Conservation (phyloP, 352 stramenopile species). For the Phytopythium helicoides region DNA sequence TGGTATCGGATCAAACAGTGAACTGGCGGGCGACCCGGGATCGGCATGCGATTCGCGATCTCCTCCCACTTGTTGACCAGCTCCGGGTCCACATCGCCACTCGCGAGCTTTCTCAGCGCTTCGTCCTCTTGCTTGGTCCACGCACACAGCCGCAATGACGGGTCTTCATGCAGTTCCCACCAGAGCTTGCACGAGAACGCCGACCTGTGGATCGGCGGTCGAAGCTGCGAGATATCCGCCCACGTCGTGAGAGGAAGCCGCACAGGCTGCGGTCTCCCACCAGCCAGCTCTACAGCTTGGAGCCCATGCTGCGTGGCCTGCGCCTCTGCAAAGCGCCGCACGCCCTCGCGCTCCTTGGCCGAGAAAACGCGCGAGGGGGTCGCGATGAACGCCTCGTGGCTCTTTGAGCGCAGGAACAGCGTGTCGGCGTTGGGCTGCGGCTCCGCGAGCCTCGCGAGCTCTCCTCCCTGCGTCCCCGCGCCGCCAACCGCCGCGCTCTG, state of each 20-base stretch:
- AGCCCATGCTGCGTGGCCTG: too few relatives aligned
- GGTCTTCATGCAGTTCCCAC: slow-evolving; percentile 68
- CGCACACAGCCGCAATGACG: slow-evolving; percentile 39
- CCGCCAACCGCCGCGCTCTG: too few relatives aligned
- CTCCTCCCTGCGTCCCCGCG: too few relatives aligned
- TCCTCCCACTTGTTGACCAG: slow-evolving; percentile 50
- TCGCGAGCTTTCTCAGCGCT: slow-evolving; percentile 34
- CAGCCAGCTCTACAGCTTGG: neutral
- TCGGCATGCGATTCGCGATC: slow-evolving; percentile 47
- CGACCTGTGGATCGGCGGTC: slow-evolving; percentile 46
- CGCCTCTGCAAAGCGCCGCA: slow-evolving; percentile 37
- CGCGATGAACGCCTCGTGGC: slow-evolving; percentile 60
- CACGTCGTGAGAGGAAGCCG: slow-evolving; percentile 42
- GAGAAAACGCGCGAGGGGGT: slow-evolving; percentile 46
- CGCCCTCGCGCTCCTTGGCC: slow-evolving; percentile 50
- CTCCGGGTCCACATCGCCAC: slow-evolving; percentile 27
- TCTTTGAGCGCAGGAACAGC: slow-evolving; percentile 39
- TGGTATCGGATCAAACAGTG: slow-evolving; percentile 62
- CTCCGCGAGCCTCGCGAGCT: slow-evolving; percentile 19
- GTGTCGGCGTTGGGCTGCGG: slow-evolving; percentile 53
- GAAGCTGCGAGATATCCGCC: slow-evolving; percentile 40
- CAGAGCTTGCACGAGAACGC: slow-evolving; percentile 73
- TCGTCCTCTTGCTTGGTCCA: slow-evolving; percentile 61
- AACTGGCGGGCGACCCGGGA: slow-evolving; percentile 38
- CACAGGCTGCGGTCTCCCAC: neutral